A percentile compares a stretch with the other conserved stretches of the same genome.
phyloP scores from a whole-genome alignment of 2,329 filamentous ascomycete species.

The Calycina marina region DNA sequence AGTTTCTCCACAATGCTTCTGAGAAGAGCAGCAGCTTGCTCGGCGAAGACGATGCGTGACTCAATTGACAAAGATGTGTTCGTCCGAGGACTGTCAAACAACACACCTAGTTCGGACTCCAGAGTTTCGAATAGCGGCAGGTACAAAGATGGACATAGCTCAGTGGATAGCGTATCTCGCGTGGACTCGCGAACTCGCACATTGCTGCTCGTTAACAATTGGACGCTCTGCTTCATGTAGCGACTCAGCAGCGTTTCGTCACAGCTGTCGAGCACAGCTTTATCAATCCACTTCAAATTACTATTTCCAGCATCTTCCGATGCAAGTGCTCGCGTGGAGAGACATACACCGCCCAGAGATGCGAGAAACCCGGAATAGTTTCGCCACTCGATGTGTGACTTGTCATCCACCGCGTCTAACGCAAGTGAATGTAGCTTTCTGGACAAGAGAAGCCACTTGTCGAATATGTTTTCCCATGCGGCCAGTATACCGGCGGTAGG shows the following conservation, averaged over 20 bases:
- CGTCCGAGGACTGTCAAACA: conserved; percentile 42
- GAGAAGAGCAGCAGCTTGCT: conserved; percentile 50
- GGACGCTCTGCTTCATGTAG: conserved; percentile 48
- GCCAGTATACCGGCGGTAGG: conserved; percentile 52
- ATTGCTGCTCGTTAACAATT: conserved; percentile 49
- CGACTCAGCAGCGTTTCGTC: conserved; percentile 45
- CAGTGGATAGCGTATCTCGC: conserved; percentile 49
- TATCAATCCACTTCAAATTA: conserved; percentile 45
- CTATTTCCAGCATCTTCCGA: conserved; percentile 42
- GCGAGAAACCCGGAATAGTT: conserved; percentile 56
- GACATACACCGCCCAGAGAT: conserved; percentile 51
- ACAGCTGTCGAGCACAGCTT: conserved; percentile 39
- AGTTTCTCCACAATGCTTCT: conserved; percentile 49
- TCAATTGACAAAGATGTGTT: conserved; percentile 37
- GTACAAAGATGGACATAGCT: conserved; percentile 47
- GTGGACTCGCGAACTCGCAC: conserved; percentile 52
- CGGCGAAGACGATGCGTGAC: conserved; percentile 49
- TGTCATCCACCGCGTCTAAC: conserved; percentile 38
- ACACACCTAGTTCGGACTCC: conserved; percentile 46
- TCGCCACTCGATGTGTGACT: conserved; percentile 46
- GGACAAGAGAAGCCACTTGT: conserved; percentile 48
- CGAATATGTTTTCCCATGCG: conserved; percentile 52
- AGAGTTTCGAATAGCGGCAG: conserved; percentile 49
- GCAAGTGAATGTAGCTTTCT: conserved; percentile 43
- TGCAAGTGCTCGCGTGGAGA: conserved; percentile 38